These are phyloP conservation scores for Tilletiopsis washingtonensis DNA, from an alignment of 1,284 basidiomycete species.

Conservation along the genomic window DNA sequence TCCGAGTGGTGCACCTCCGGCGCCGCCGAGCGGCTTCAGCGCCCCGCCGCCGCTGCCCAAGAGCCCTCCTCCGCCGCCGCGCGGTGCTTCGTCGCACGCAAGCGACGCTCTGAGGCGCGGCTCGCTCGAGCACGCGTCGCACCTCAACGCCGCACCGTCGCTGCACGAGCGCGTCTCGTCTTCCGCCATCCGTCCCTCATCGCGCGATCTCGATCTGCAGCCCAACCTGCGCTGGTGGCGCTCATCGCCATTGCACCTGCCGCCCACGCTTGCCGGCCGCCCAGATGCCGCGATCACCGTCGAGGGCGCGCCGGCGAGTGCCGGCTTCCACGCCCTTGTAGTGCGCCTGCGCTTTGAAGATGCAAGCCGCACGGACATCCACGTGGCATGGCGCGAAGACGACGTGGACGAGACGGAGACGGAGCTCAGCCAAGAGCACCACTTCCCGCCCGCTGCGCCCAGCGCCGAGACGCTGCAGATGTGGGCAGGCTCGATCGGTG, in stretches of 20 bases:
- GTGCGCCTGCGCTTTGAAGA: conserved; percentile 33
- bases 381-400: conserved; percentile 22
- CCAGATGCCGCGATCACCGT: conserved; percentile 16
- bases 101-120: too few species aligned
- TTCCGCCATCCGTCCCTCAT: conserved; percentile 10
- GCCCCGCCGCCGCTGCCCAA: too few species aligned
- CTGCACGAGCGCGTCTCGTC: background rate
- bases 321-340: background rate
- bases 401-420: conserved; percentile 25
- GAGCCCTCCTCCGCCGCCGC: too few species aligned
- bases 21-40: too few species aligned
- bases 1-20: too few species aligned
- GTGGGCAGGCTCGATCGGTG: conserved; percentile 66
- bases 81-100: too few species aligned
- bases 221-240: conserved; percentile 33
- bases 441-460: conserved; percentile 22
- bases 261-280: conserved; percentile 24
- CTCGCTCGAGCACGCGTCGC: too few species aligned
- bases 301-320: background rate
- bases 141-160: conserved; percentile 52
- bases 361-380: conserved; percentile 26
- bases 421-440: conserved; percentile 16
- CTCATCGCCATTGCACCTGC: conserved; percentile 21
- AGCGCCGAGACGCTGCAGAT: conserved; percentile 59
- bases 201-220: conserved; percentile 34